Base-by-base conservation (phyloP, 257 asterid genomes). In the Lithospermum erythrorhizon region DNA sequence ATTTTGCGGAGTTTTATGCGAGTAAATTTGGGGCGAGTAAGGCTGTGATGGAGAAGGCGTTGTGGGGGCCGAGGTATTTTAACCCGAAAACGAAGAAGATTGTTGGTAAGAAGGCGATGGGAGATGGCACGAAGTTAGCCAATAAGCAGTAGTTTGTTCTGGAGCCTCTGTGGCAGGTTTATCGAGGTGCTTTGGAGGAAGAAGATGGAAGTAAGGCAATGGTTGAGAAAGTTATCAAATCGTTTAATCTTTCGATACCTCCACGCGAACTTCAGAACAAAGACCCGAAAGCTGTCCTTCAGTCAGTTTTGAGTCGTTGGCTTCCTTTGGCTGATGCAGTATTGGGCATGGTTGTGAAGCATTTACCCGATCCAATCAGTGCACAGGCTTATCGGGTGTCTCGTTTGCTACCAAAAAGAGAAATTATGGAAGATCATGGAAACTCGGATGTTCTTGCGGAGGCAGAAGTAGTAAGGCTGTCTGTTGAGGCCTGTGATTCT, bases 151-250 rank as follows among this genome's bases (percentile, higher is more conserved):
- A 82, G 53, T 79, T 81, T 76, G 84, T 90, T 30, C 76, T 90
- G 17, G 94, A 83, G 78, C 93, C 91, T 59, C 88, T 90, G 45
- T 90, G 98, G 98, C 85, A 83, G 60, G 94, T 90, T 78, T 90
- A 85, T 65, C 83, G 76, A 75, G 75, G 70, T 72, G 70, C 85
- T 65, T 24, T 89, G 75, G 95, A 78, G 75, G 95, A 78, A 57
- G 65, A 57, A 52, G 79, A 76, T 73, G 89, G 83, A 0, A 80
- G 70, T 64, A 79, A 69, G 65, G 86, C 70, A 53, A 61, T 82
- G 56, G 74, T 90, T 55, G 82, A 83, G 61, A 90, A 85, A 76
- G 86, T 83, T 60, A 73, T 90, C 9, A 79, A 81, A 69, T 71
- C 78, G 13, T 90, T 90, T 59, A 83, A 87, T 76, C 75, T 90